These are phyloP conservation scores for Pestalotiopsis sp. DNA, from an alignment of 2,329 filamentous ascomycete species.

Conservation along the genomic window DNA sequence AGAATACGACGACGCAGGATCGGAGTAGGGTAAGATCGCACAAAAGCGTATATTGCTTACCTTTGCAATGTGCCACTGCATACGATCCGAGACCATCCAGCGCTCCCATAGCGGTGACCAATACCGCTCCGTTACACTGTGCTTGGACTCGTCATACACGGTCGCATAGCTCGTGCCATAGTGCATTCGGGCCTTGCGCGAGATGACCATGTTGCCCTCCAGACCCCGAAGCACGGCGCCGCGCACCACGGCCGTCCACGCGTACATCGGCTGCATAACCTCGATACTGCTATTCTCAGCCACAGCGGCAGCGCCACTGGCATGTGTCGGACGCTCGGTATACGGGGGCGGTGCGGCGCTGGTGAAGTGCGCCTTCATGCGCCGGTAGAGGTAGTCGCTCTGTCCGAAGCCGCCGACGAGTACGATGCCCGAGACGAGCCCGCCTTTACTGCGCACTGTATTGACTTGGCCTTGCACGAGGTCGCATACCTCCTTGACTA, in stretches of 20 bases:
- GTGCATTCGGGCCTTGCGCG: constrained; percentile 72
- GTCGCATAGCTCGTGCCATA: constrained; percentile 84
- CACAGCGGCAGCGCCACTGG: constrained; percentile 45
- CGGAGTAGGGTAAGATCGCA: background rate
- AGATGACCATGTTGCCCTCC: constrained; percentile 80
- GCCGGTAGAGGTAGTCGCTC: constrained; percentile 74
- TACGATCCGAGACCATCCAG: constrained; percentile 82
- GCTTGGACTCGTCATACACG: constrained; percentile 76
- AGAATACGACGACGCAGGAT: background rate
- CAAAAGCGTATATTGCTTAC: constrained; percentile 41
- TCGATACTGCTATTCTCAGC: constrained; percentile 65
- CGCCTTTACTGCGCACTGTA: constrained; percentile 62
- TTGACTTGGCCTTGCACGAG: constrained; percentile 70
- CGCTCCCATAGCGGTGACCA: constrained; percentile 81
- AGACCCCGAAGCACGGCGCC: constrained; percentile 76
- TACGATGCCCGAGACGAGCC: constrained; percentile 73
- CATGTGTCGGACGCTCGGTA: constrained; percentile 72
- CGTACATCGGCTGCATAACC: constrained; percentile 81
- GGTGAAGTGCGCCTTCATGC: constrained; percentile 70
- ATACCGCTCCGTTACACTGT: constrained; percentile 73
- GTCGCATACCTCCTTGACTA: constrained; percentile 71
- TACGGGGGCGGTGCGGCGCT: constrained; percentile 63
- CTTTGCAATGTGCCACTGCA: constrained; percentile 87
- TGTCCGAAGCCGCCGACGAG: constrained; percentile 83
- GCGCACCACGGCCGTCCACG: constrained; percentile 80